Percentiles rank a stretch among this genome's conserved stretches.
These are phyloP conservation scores for Wallacemonas sp. DNA, from an alignment of 208 protist species.

Conservation along the genomic window DNA sequence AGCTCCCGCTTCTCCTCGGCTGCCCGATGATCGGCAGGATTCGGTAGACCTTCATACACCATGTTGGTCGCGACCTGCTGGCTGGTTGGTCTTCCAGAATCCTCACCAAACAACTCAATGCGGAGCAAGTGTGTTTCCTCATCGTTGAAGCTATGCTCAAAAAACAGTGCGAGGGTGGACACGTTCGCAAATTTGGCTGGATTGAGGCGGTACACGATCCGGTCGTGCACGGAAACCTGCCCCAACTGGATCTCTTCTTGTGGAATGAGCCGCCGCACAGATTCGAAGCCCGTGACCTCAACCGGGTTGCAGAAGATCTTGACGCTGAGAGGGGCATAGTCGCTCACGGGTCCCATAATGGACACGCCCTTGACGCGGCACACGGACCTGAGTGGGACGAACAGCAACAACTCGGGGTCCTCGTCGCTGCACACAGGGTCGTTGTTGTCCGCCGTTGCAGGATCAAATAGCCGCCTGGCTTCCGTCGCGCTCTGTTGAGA, in stretches of 20 bases:
- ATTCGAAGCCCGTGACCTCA: conserved; percentile 72
- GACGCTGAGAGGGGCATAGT: conserved; percentile 59
- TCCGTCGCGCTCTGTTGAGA: conserved; percentile 40
- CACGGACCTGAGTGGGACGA: conserved; percentile 61
- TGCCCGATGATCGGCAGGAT: conserved; percentile 80
- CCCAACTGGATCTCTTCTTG: conserved; percentile 80
- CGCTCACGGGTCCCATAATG: conserved; percentile 55
- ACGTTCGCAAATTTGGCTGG: conserved; percentile 63
- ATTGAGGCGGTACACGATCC: conserved; percentile 81
- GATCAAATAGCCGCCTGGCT: conserved; percentile 58
- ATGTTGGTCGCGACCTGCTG: conserved; percentile 83
- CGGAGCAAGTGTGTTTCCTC: conserved; percentile 76
- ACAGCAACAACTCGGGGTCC: conserved; percentile 77
- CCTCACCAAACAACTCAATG: conserved; percentile 86
- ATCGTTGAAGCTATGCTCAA: conserved; percentile 76
- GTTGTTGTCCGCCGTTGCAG: conserved; percentile 42
- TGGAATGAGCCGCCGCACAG: conserved; percentile 62
- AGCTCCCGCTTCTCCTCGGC: conserved; percentile 48
- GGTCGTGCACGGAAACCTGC: conserved; percentile 52
- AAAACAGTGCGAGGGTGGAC: conserved; percentile 57
- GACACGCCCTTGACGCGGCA: conserved; percentile 68
- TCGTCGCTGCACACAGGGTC: conserved; percentile 77
- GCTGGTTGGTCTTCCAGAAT: conserved; percentile 52
- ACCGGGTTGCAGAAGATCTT: conserved; percentile 80
- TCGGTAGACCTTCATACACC: conserved; percentile 78